phyloP scores from a whole-genome alignment of 805 yeast species.

The Candida hungchunana region DNA sequence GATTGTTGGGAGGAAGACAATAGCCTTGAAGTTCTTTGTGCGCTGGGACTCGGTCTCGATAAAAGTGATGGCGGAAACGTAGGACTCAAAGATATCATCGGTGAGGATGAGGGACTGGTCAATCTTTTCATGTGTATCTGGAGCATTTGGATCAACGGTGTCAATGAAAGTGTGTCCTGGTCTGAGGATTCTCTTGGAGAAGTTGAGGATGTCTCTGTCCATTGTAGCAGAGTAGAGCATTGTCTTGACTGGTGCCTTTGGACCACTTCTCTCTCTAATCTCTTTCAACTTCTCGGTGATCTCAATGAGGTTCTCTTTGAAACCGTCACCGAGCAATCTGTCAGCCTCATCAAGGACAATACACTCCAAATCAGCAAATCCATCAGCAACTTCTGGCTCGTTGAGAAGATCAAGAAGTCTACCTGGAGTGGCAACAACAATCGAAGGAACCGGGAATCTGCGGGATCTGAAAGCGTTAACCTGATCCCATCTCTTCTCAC shows the following conservation, averaged over 20 bases:
- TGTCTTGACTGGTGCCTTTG: conserved; percentile 46
- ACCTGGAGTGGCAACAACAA: conserved; percentile 89
- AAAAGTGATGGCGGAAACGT: conserved; percentile 52
- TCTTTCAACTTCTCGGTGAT: conserved; percentile 48
- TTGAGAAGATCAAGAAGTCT: conserved; percentile 62
- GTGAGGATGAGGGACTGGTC: conserved; percentile 61
- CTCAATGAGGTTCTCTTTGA: conserved; percentile 57
- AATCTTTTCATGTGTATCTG: conserved; percentile 76
- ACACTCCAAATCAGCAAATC: conserved; percentile 52
- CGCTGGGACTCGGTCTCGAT: conserved; percentile 36
- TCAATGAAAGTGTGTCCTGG: conserved; percentile 58
- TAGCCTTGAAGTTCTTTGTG: conserved; percentile 61
- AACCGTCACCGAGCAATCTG: conserved; percentile 76
- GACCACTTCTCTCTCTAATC: conserved; percentile 25
- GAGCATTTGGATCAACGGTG: conserved; percentile 68
- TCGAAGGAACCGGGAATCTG: conserved; percentile 40
- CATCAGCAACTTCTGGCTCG: conserved; percentile 39
- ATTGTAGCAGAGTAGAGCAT: conserved; percentile 87
- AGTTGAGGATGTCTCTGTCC: conserved; percentile 56
- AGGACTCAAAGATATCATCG: conserved; percentile 50
- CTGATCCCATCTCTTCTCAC: conserved; percentile 42
- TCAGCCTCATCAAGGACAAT: conserved; percentile 91
- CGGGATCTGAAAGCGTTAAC: conserved; percentile 28
- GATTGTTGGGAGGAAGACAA: conserved; percentile 79
- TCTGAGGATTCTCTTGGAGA: conserved; percentile 60